Conservation (phyloP, 2,329 filamentous ascomycete species). For the Albophoma yamanashiensis region DNA sequence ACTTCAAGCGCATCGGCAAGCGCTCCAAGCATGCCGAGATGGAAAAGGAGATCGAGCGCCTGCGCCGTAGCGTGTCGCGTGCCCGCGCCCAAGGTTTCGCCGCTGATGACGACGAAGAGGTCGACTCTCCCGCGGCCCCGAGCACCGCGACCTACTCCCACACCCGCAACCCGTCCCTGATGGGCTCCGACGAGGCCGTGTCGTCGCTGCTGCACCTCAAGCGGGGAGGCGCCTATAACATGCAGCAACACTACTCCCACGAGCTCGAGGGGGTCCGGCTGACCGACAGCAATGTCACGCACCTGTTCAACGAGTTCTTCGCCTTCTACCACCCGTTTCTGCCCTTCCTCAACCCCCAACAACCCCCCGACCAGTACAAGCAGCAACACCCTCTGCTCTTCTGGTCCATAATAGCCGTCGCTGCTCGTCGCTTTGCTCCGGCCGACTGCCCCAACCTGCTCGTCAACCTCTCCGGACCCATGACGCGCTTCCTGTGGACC, state of each 20-base stretch:
- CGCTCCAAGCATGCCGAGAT: slow-evolving; percentile 76
- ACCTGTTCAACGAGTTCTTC: slow-evolving; percentile 68
- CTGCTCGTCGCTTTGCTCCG: slow-evolving; percentile 56
- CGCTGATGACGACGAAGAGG: slow-evolving; percentile 44
- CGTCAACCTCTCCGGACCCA: slow-evolving; percentile 53
- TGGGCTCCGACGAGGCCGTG: slow-evolving; percentile 59
- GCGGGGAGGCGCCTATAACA: slow-evolving; percentile 50
- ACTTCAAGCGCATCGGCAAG: slow-evolving; percentile 79
- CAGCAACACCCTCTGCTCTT: slow-evolving; percentile 72
- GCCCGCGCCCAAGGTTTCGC: slow-evolving; percentile 49
- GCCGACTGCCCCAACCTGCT: slow-evolving; percentile 49
- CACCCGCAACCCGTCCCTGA: slow-evolving; percentile 50
- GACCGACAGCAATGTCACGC: slow-evolving; percentile 50
- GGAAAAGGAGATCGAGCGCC: slow-evolving; percentile 68
- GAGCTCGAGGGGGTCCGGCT: slow-evolving; percentile 54
- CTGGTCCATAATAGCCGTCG: slow-evolving; percentile 72
- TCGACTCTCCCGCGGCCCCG: slow-evolving; percentile 45
- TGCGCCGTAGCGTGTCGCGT: slow-evolving; percentile 49
- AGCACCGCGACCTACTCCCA: slow-evolving; percentile 45
- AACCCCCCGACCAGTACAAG: slow-evolving; percentile 63
- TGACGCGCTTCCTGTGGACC: slow-evolving; percentile 65
- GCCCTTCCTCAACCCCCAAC: slow-evolving; percentile 58
- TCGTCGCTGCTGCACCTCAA: slow-evolving; percentile 57
- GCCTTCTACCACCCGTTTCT: slow-evolving; percentile 66
- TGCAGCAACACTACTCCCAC: slow-evolving; percentile 47